Base-by-base conservation (phyloP, 805 yeast genomes). In the Tetrapisispora fleetii region DNA sequence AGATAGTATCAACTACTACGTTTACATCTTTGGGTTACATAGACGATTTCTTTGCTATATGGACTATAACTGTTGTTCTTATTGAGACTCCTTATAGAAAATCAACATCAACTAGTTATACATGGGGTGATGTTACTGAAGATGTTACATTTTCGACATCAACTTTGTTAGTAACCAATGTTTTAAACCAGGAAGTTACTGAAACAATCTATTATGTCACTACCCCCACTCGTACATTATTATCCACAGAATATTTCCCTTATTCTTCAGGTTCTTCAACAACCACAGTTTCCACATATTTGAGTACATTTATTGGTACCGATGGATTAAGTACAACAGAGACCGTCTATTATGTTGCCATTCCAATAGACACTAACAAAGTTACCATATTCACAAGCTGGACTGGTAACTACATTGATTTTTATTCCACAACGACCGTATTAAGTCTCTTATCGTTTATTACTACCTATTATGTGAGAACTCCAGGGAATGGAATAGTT, bases 341-440 rank as follows among this genome's bases (percentile, higher is more conserved):
- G 9, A 45, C 37, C 2, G 32, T 45, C n/a, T 45, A 45, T 30
- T 45, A 45, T 32, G 42, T 45, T 30, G 47, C 36, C 2, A 37
- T 11, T 4, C 35, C 46, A n/a, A n/a, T 24, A 17, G 17, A 36
- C 19, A 11, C 35, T 10, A 17, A 6, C 1, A n/a, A 16, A 3
- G 13, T 11, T 6, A 36, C 40, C 1, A 36, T 43, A 16, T 43
- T 24, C 27, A 37, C 46, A 3, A 19, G 4, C 11, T 43, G 46
- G 46, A 43, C 46, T 2, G 46, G 46, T 1, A 36, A 35, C 17
- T 36, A 10, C 22, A 36, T 43, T 17, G 35, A 22, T 17, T 24
- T 43, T 5, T 35, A 24, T 22, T 43, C 46, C 3, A 43, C 46
- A 8, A 5, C 22, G 17, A 17, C 18, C 4, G 14, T 16, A 11